Base-by-base conservation (phyloP, 116 monocot genomes). In the Trichopus zeylanicus region DNA sequence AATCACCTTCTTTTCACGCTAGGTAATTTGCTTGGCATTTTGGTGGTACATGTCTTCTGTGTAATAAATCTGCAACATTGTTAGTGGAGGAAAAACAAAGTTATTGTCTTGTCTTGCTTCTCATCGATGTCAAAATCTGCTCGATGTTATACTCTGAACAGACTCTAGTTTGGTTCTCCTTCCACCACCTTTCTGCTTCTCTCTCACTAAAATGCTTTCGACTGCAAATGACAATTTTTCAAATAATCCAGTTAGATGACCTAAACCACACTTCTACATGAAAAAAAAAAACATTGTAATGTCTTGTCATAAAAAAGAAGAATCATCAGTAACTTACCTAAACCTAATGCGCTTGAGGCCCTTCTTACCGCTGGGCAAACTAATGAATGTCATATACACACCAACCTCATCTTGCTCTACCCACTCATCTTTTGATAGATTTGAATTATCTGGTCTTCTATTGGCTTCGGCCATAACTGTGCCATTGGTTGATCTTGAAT, bases 151-250 rank as follows among this genome's bases (percentile, higher is more conserved):
- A 85, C 38, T 88, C 83, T 0, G 25, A 21, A 30, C 71, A 71
- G 23, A 83, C 65, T 60, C 73, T 80, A 55, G 20, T 67, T 37
- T 80, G 73, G 39, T 94, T 82, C 57, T 89, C 73, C 46, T 71
- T 48, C 94, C 94, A 94, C 94, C 94, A 94, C 56, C 37, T 51
- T 48, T 82, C 77, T 5, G 93, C 93, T 75, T 82, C 80, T 60
- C 70, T 80, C 63, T 73, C 75, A 24, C 66, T 85, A 51, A 85
- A 93, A 65, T 70, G 68, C 72, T 70, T 93, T 11, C 86, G 80
- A 46, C 94, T 89, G 75, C 33, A 77, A 22, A 60, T 57, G 48
- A 26, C n/a, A n/a, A n/a, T n/a, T n/a, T n/a, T n/a, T 25, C 12
- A n/a, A 1, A 55, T 26, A 58, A 16, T 16, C 11, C 22, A n/a